Evolutionary conservation across 306 rosid genomes (phyloP), one percentile per base, ranked within the genome.

Genomic region (Cucurbita ficifolia): DNA sequence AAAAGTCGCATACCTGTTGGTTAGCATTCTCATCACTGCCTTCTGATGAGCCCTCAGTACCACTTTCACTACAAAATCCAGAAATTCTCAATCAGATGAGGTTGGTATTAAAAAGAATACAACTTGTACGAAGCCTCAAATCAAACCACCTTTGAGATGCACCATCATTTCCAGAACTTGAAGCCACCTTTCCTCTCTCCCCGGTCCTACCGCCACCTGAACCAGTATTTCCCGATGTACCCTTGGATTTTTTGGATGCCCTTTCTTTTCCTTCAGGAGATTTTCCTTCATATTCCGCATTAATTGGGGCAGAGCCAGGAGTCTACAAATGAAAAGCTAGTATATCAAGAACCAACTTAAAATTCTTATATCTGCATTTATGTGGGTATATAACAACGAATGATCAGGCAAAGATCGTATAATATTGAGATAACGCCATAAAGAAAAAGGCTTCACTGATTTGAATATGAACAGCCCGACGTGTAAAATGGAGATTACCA

Each of bases 81-180:
- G 52, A 67, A 63, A 72, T 7, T 16, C 72, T 55, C 56, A 22
- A 56, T 61, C 59, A 61, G 76, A 70, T 14, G 4, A 33, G 36
- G 8, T 17, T 5, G 7, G 6, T 33, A 24, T 51, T 49, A n/a
- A 67, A 64, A 24, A 42, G 22, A 77, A 83, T 14, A 61, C 57
- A 21, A 42, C 29, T 22, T 57, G 14, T n/a, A 57, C 56, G 19
- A n/a, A 74, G 39, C 33, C 16, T 57, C 57, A 22, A 43, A 11
- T 10, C 38, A 49, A 70, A 75, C 74, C 77, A 95, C 99, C 99
- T 95, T 81, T 88, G 97, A 33, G 98, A 94, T 63, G 83, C 82
- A 24, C 86, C 96, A 73, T 95, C 99, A 63, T 94, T 94, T 73
- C 96, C 96, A 22, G 99, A 91, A 75, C 91, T 93, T 21, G 99